Conservation (phyloP, 345 rosid species). For the Nasturtium officinale region DNA sequence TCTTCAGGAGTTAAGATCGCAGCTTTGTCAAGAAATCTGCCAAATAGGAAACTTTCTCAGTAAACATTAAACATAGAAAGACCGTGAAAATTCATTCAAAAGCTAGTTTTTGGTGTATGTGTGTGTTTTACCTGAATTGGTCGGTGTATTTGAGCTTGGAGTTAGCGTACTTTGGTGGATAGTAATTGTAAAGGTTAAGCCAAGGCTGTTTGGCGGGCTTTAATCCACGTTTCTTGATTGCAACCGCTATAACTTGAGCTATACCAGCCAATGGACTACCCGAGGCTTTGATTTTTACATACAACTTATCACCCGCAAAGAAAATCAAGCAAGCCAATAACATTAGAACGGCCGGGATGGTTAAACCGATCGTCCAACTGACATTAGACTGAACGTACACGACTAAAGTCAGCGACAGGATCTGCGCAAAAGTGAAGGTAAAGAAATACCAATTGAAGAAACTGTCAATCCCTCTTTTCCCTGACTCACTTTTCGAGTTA, state of each 20-base stretch:
- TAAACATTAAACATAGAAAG: background rate
- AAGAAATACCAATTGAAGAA: slow-evolving; percentile 90
- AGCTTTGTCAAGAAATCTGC: slow-evolving; percentile 64
- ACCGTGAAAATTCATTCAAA: background rate
- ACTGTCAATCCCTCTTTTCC: slow-evolving; percentile 70
- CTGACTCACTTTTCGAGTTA: slow-evolving; percentile 66
- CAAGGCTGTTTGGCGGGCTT: slow-evolving; percentile 49
- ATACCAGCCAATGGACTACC: slow-evolving; percentile 77
- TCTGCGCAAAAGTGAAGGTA: slow-evolving; percentile 76
- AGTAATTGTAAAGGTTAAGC: slow-evolving; percentile 43
- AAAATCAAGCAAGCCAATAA: slow-evolving; percentile 56
- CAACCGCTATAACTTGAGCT: slow-evolving; percentile 55
- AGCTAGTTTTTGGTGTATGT: background rate
- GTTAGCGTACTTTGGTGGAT: slow-evolving; percentile 42
- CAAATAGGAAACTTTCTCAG: slow-evolving; percentile 14
- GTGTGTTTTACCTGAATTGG: slow-evolving; percentile 38
- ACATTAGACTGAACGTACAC: slow-evolving; percentile 74
- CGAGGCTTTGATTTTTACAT: slow-evolving; percentile 65
- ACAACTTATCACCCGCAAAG: slow-evolving; percentile 64
- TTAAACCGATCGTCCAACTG: slow-evolving; percentile 78
- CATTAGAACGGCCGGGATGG: slow-evolving; percentile 69
- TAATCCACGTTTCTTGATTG: slow-evolving; percentile 57
- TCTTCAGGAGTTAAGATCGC: slow-evolving; percentile 51
- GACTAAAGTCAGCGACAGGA: slow-evolving; percentile 65
- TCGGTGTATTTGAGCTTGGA: slow-evolving; percentile 44